These are phyloP conservation scores for Neurospora discreta DNA, from an alignment of 495 filamentous ascomycete species.

Conservation along the genomic window DNA sequence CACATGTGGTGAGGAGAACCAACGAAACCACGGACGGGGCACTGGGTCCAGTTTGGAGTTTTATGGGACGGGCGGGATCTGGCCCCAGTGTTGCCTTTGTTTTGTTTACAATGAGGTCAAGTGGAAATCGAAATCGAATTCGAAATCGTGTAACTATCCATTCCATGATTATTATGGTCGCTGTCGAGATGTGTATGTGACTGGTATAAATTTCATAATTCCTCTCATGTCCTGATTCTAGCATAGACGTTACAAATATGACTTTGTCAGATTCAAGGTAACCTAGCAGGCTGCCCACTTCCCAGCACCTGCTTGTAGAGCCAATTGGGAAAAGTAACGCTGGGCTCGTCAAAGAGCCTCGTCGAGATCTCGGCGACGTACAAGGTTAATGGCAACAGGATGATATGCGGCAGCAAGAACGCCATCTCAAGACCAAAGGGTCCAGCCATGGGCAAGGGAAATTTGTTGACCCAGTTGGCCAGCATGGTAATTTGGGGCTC, in stretches of 20 bases:
- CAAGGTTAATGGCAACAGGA: constrained; percentile 45
- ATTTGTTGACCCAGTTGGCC: constrained; percentile 32
- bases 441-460: constrained; percentile 37
- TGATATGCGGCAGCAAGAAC: constrained; percentile 41
- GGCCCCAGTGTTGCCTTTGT: too few relatives aligned
- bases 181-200: not conserved
- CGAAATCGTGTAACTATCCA: not conserved
- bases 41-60: too few relatives aligned
- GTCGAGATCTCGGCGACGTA: constrained; percentile 48
- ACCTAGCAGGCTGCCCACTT: not conserved
- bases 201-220: not conserved
- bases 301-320: constrained; percentile 28
- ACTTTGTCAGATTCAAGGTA: not conserved
- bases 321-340: constrained; percentile 42
- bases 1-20: too few relatives aligned
- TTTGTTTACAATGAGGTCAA: too few relatives aligned
- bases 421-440: constrained; percentile 43
- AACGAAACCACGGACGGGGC: too few relatives aligned
- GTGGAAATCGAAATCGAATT: not conserved
- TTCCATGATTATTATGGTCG: not conserved
- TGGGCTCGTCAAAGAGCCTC: constrained; percentile 44
- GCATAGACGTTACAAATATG: not conserved
- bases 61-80: too few relatives aligned
- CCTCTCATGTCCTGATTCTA: not conserved
- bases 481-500: constrained; percentile 19